Evolutionary conservation across 495 filamentous ascomycete species (phyloP), one percentile per base, ranked within the genome.

Genomic region (Aspergillus steynii): DNA sequence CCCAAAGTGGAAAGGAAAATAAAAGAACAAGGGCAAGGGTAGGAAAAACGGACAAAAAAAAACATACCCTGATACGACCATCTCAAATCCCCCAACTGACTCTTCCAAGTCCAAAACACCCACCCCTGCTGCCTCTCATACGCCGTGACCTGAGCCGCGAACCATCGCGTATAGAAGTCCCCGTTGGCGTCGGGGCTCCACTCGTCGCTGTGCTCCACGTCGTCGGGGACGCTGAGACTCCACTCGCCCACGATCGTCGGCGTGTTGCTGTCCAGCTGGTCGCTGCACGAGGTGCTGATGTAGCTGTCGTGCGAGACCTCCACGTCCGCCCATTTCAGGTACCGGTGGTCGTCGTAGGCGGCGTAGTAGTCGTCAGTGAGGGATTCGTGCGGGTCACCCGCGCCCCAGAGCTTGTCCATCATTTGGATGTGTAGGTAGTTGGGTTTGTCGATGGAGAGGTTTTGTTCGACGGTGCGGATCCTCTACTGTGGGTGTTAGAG

Each of bases 51-150:
- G 14, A 12, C 3, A 28, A 25, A 3, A n/a, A 12, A 25, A 10
- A 12, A 64, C 66, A 47, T 61, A 73, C 73, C 73, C 59, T 81
- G 64, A 65, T 88, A 88, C 34, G 78, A 78, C 84, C 86, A 88
- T 29, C 86, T 71, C 68, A 77, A 86, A 68, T 88, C 85, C 26
- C 80, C 75, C 53, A 82, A 68, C 57, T 83, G 71, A 10, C 72
- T 69, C 74, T 86, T 89, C 86, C 86, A 88, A 10, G 74, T 74
- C 86, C 86, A 89, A 68, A 85, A 88, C 3, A 86, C 64, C 85
- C 86, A 88, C 0, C 86, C 86, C 10, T 73, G 71, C 49, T 79
- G 76, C 65, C 79, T 77, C 74, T 88, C 85, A 61, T 85, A 88
- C 1, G 78, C 73, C 26, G 73, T 71, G 4, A 83, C 78, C 67